Evolutionary conservation across 352 stramenopile species (phyloP), one percentile per base, ranked within the genome.

Genomic region (Globisporangium abappressorium): DNA sequence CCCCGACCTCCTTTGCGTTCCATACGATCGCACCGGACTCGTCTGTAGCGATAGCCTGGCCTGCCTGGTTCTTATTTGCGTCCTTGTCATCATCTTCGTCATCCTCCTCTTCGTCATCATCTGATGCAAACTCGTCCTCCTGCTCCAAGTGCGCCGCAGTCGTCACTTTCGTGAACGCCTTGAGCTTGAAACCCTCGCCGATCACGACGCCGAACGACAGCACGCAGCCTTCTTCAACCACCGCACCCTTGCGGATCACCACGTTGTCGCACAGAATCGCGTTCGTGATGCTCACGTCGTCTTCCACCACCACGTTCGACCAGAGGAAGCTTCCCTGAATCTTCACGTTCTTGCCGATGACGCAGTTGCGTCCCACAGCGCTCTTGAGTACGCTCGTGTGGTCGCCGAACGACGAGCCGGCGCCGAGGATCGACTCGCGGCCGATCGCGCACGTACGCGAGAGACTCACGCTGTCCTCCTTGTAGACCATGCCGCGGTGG

Each of bases 191-290:
- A 3, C 79, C 77, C n/a, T 82, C 81, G 34, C 90, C 89, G 59
- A 97, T 91, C 26, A 93, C 78, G 9, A 95, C 86, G 36, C 81
- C 82, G 66, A 92, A 96, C 36, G 85, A 92, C 34, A 97, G 38
- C 54, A 97, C 72, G 14, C 75, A 91, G 69, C 90, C 90, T 62
- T 92, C 85, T 3, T 78, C 70, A 47, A 97, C 78, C 0, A 83
- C 73, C 2, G 90, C 88, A 2, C 87, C 87, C 20, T 82, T 77
- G 61, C 81, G 80, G 4, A 96, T 71, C 18, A 94, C 73, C 30
- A 93, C 90, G 54, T 88, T 85, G 70, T 96, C 89, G 70, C 90
- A 95, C 68, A 97, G 59, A 36, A 96, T 96, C 4, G 89, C 80
- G 64, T 89, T 84, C 36, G 81, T 87, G 64, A 97, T 85, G 5